Base-by-base conservation (phyloP, 768 basidiomycete genomes). In the Naganishia onofrii region DNA sequence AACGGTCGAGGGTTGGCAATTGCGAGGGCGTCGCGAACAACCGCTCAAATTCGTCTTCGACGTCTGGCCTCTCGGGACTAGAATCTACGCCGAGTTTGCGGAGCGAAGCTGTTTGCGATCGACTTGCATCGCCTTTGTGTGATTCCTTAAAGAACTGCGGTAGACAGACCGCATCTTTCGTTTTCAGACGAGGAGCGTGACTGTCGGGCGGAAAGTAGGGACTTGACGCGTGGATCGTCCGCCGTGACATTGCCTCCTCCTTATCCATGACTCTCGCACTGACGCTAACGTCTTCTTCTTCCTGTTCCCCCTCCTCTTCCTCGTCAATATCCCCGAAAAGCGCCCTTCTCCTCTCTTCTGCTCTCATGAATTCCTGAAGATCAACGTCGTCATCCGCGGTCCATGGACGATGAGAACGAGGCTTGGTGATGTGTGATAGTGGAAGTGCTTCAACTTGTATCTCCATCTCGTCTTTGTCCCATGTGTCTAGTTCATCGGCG, bases 321-420 rank as follows among this genome's bases (percentile, higher is more conserved):
- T 63, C 60, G n/a, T 42, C 48, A 51, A 51, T 51, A 26, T 51
- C 38, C 4, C 60, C 60, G 23, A 63, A 44, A 36, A 46, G 38
- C 26, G 60, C 60, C 60, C 32, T 42, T 63, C 60, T 63, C 42
- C 60, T 63, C 38, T 63, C 60, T 44, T 63, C 60, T 44, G 60
- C 60, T 29, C 32, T 46, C 38, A 63, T 28, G 38, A 63, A 63
- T 44, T 63, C 60, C 23, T 44, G 29, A 21, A 63, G 17, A 44
- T 63, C 60, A 13, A 63, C 38, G 32, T 63, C 60, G 38, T 63
- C 60, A 63, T 63, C 60, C 38, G 60, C 60, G 15, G 60, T 63
- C 60, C 60, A 63, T 26, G 60, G 60, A 26, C 60, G 60, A 17
- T 63, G 60, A 17, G 36, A 12, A 12, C 60, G 42, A 42, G 60